Evolutionary conservation across 495 filamentous ascomycete genomes (phyloP).

Genomic region (Lasiosphaeria hispida): DNA sequence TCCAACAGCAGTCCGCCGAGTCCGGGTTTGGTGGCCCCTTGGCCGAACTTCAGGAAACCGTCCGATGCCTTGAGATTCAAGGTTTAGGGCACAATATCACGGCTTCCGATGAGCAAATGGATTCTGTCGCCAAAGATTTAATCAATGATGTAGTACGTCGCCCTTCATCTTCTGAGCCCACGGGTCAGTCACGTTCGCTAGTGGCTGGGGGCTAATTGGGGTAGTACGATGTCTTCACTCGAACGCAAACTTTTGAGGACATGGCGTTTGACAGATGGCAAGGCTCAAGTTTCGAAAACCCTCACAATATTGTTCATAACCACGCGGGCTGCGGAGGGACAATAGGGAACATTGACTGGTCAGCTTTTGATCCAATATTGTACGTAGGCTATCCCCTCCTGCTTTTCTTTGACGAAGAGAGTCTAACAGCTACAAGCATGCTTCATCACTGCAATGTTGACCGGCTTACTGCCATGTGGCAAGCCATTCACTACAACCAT

Average conservation of each 20-base stretch:
- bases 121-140: conserved; percentile 16
- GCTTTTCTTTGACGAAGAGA: not conserved
- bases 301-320: conserved; percentile 36
- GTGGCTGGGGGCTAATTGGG: not conserved
- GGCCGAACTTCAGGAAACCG: conserved; percentile 20
- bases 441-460: conserved; percentile 49
- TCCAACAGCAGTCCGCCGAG: conserved; percentile 30
- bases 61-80: conserved; percentile 20
- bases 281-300: conserved; percentile 35
- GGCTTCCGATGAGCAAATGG: conserved; percentile 22
- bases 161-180: not conserved
- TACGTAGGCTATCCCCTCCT: conserved; percentile 30
- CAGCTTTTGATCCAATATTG: conserved; percentile 41
- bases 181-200: too few relatives aligned
- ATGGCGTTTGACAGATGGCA: conserved; percentile 30
- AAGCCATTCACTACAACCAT: conserved; percentile 33
- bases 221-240: conserved; percentile 39
- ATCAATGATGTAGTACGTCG: conserved; percentile 30
- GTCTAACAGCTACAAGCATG: conserved; percentile 25
- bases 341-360: conserved; percentile 29
- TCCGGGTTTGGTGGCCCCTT: conserved; percentile 24
- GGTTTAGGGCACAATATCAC: conserved; percentile 23
- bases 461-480: conserved; percentile 46
- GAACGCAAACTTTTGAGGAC: conserved; percentile 28
- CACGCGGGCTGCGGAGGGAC: conserved; percentile 32